These are phyloP conservation scores for Kluyveromyces wickerhamii DNA, from an alignment of 805 yeast species.

Conservation along the genomic window DNA sequence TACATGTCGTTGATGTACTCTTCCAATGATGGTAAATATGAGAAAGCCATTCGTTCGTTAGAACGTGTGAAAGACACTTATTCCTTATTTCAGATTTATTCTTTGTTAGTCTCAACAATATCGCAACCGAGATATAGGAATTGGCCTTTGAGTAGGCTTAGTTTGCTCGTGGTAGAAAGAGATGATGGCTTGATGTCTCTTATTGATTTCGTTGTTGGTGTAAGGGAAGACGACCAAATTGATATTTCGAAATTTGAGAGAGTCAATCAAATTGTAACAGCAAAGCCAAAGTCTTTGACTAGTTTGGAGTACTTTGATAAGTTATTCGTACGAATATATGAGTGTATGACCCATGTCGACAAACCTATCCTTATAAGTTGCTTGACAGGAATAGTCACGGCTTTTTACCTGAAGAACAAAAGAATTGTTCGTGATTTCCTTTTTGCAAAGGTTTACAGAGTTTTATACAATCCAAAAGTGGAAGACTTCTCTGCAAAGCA, in stretches of 20 bases:
- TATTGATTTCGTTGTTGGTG: slow-evolving; percentile 69
- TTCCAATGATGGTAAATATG: slow-evolving; percentile 28
- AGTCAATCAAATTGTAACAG: slow-evolving; percentile 55
- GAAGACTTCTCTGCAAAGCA: slow-evolving; percentile 38
- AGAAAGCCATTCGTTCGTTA: slow-evolving; percentile 19
- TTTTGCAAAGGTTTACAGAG: slow-evolving; percentile 41
- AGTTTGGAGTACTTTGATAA: slow-evolving; percentile 44
- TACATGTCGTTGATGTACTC: slow-evolving; percentile 33
- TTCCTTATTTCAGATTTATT: slow-evolving; percentile 52
- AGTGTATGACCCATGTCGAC: slow-evolving; percentile 48
- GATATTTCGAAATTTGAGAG: slow-evolving; percentile 58
- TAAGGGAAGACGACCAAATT: slow-evolving; percentile 58
- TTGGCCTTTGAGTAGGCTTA: slow-evolving; percentile 42
- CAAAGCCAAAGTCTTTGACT: slow-evolving; percentile 48
- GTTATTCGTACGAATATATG: slow-evolving; percentile 59
- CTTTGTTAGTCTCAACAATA: slow-evolving; percentile 46
- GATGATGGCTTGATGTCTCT: slow-evolving; percentile 66
- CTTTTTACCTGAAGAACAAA: slow-evolving; percentile 42
- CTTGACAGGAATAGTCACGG: slow-evolving; percentile 45
- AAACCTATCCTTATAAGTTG: slow-evolving; percentile 54
- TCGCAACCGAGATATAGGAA: slow-evolving; percentile 39
- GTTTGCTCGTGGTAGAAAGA: slow-evolving; percentile 47
- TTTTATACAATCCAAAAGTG: slow-evolving; percentile 27
- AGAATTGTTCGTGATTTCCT: slow-evolving; percentile 52
- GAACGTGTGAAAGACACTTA: slow-evolving; percentile 54